Base-by-base conservation (phyloP, 495 filamentous ascomycete species). In the Annulohypoxylon moriforme region DNA sequence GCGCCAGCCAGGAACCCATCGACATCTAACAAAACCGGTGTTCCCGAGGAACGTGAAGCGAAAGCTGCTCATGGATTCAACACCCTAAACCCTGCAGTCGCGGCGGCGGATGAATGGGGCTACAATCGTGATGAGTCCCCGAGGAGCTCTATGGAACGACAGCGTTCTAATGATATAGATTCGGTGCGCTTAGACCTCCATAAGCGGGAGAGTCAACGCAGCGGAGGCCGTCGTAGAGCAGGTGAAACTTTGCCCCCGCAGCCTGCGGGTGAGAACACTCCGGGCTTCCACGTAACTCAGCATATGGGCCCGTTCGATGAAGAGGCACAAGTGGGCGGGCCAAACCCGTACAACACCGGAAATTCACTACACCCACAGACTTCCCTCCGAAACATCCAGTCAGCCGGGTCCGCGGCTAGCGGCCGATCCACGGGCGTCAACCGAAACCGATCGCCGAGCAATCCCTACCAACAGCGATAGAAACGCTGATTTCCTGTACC, bases 171-270 rank as follows among this genome's bases (percentile, higher is more conserved):
- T 29, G 78, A 78, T 13, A 58, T 71, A 18, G 74, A 75, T 14
- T 66, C 67, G 9, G 29, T 70, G 13, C 75, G 68, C 18, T 36
- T 74, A 4, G 72, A 78, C 7, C 71, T 79, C 59, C 71, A 60
- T 61, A 74, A 70, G 58, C 78, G 76, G 27, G 75, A 79, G 50
- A 84, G 82, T 38, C 80, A 83, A 60, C 81, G 81, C 57, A 66
- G 67, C 18, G 82, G 82, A 22, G 82, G 83, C 16, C 81, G 81
- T n/a, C 81, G 83, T 64, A 79, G 74, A 57, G 79, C 81, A 10
- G 83, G 83, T 27, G 81, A 83, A 27, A 78, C 78, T 3, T 58
- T 81, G 4, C 78, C 83, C 24, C 40, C 74, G 3, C 67, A 67
- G 5, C 16, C 72, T 16, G 44, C 74, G 10, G 67, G 57, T 11